phyloP scores from a whole-genome alignment of 371 early-diverging fungal genomes.

The Catenaria anguillulae region DNA sequence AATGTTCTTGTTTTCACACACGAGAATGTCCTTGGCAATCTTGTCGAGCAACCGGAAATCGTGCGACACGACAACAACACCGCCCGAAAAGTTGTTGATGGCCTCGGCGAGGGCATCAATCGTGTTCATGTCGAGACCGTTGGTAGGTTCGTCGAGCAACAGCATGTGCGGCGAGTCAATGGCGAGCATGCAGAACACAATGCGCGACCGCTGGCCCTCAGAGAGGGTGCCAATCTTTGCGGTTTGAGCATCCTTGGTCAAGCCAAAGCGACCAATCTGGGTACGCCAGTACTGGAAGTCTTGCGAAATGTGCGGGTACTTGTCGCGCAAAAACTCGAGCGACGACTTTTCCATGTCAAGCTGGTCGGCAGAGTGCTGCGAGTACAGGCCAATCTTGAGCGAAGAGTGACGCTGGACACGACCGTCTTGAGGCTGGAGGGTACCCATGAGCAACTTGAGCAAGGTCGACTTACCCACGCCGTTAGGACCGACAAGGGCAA shows the following conservation, averaged over 20 bases:
- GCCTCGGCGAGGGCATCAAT: conserved; percentile 95
- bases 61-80: conserved; percentile 97
- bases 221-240: conserved; percentile 74
- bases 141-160: conserved; percentile 86
- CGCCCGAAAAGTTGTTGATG: conserved; percentile 87
- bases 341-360: conserved; percentile 72
- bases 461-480: conserved; percentile 90
- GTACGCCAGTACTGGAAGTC: conserved; percentile 70
- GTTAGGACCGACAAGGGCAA: conserved; percentile 79
- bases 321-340: conserved; percentile 79
- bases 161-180: conserved; percentile 81
- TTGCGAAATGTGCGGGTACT: conserved; percentile 61
- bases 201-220: conserved; percentile 86
- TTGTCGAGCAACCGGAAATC: conserved; percentile 95
- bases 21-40: conserved; percentile 91
- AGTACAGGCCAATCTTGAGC: conserved; percentile 91
- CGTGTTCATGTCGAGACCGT: conserved; percentile 82
- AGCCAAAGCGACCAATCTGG: conserved; percentile 83
- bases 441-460: conserved; percentile 79
- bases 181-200: conserved; percentile 91
- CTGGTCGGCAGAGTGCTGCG: conserved; percentile 95
- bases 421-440: conserved; percentile 68
- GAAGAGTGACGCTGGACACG: conserved; percentile 74
- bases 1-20: conserved; percentile 75
- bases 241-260: conserved; percentile 83